Base-by-base conservation (phyloP, 768 basidiomycete genomes). In the Clathrus columnatus region DNA sequence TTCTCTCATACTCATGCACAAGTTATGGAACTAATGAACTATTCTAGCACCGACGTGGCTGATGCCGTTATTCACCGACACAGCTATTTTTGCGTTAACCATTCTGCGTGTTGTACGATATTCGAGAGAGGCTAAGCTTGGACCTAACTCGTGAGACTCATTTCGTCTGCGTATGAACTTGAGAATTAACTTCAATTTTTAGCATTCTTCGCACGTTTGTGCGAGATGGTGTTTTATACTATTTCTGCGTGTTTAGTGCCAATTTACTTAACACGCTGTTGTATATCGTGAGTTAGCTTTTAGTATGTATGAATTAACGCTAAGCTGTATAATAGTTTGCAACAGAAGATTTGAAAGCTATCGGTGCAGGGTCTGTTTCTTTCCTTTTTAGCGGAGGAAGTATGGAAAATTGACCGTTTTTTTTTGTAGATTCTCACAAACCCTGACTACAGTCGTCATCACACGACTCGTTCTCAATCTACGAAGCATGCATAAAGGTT, bases 391-490 rank as follows among this genome's bases (percentile, higher is more conserved):
- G 10, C 4, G 4, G 14, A 28, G 3, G 4, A 14, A 47, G 46
- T 42, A 42, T 20, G 11, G 20, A 42, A 20, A 11, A 42, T 18
- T 47, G 3, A 14, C 7, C 17, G 4, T 47, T 28, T 23, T 28
- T 20, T 47, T 10, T 11, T 47, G 18, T 47, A 47, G 46, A 0
- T 68, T 69, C 59, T 67, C 64, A 27, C 68, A 68, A 48, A 58
- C 66, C 21, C 61, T 69, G 8, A 68, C 67, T 5, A 51, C 65
- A 10, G 56, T 60, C 1, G 66, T 69, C 64, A 59, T 68, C 11
- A 68, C 68, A 18, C 66, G 67, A 1, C 64, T 69, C 7, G 63
- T 68, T 10, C 61, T 69, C 32, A 69, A 67, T 53, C 65, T 68
- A 21, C 68, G 68, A 36, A 36, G 36, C 36, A n/a, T 36, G 10